A percentile compares a stretch with the other conserved stretches of the same genome.
Evolutionary conservation across 2,329 filamentous ascomycete genomes (phyloP).

Genomic region (Clonostachys solani): DNA sequence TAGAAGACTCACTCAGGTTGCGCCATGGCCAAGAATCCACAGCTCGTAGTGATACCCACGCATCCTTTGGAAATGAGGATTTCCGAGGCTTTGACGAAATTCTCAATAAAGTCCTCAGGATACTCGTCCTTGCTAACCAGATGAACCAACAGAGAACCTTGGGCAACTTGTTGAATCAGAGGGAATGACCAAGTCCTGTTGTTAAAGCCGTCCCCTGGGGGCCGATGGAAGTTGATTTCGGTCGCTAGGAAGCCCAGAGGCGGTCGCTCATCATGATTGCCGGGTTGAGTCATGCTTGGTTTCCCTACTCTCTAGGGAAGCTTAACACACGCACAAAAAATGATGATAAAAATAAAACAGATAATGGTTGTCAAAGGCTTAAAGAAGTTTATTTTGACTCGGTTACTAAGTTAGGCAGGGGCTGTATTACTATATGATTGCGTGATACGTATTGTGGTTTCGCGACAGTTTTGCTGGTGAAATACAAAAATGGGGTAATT

Average conservation of each 20-base stretch:
- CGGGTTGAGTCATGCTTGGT: too few species aligned
- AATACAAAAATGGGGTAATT: too few species aligned
- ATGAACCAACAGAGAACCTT: conserved; percentile 16
- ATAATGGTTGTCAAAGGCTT: too few species aligned
- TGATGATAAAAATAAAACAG: too few species aligned
- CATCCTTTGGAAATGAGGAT: conserved; percentile 22
- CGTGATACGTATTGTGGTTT: too few species aligned
- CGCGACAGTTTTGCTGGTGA: too few species aligned
- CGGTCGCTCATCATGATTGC: background rate
- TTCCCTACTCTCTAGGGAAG: too few species aligned
- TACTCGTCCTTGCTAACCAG: conserved; percentile 22
- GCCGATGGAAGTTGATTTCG: conserved; percentile 23
- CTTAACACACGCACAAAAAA: too few species aligned
- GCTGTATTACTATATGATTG: too few species aligned
- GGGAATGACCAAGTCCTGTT: conserved; percentile 28
- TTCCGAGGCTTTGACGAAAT: conserved; percentile 24
- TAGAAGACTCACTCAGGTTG: conserved; percentile 16
- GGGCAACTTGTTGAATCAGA: conserved; percentile 23
- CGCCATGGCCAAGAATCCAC: conserved; percentile 29
- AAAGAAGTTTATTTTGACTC: too few species aligned
- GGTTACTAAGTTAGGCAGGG: too few species aligned
- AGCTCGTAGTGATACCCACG: conserved; percentile 31
- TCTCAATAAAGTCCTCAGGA: conserved; percentile 21
- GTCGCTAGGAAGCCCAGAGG: conserved; percentile 27
- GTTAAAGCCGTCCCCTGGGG: conserved; percentile 28